Percentiles rank a stretch among this genome's conserved stretches.
Evolutionary conservation across 1,284 basidiomycete genomes (phyloP).

Genomic region (Waitea zeae): DNA sequence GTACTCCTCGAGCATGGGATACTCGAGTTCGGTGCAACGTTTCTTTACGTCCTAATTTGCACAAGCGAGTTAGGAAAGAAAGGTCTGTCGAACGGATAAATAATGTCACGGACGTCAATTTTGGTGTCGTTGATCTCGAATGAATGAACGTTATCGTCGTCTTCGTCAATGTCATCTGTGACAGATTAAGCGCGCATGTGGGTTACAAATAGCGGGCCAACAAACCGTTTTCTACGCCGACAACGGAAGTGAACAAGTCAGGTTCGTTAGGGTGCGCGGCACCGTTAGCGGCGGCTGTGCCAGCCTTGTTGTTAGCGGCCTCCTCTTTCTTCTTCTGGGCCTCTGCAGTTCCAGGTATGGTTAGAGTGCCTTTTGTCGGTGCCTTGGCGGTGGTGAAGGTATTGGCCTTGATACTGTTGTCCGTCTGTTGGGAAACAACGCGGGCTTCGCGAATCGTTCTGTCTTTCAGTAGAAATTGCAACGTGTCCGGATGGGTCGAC

Average conservation of each 20-base stretch:
- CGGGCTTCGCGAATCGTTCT: slow-evolving; percentile 68
- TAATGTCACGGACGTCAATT: slow-evolving; percentile 69
- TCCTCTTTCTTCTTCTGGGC: slow-evolving; percentile 49
- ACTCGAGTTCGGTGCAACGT: slow-evolving; percentile 86
- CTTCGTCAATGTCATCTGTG: slow-evolving; percentile 90
- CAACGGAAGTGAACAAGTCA: slow-evolving; percentile 78
- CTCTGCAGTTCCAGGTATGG: slow-evolving; percentile 76
- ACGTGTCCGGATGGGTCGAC: slow-evolving; percentile 81
- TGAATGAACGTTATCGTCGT: slow-evolving; percentile 88
- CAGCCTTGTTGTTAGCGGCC: slow-evolving; percentile 16
- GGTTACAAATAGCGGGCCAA: background rate
- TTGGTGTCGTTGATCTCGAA: slow-evolving; percentile 87
- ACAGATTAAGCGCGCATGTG: background rate
- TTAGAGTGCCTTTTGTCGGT: slow-evolving; percentile 61
- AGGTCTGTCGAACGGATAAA: slow-evolving; percentile 3
- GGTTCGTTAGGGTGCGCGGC: slow-evolving; percentile 33
- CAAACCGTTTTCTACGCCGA: slow-evolving; percentile 56
- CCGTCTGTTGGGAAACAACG: slow-evolving; percentile 41
- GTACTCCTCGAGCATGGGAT: slow-evolving; percentile 95
- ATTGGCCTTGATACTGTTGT: slow-evolving; percentile 56
- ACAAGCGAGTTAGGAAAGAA: no score
- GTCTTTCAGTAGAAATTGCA: slow-evolving; percentile 78
- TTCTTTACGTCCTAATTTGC: slow-evolving; percentile 85
- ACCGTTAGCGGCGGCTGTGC: slow-evolving; percentile 12
- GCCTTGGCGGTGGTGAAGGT: slow-evolving; percentile 76